phyloP scores from a whole-genome alignment of 352 stramenopile genomes.

The Phytophthora vignae region DNA sequence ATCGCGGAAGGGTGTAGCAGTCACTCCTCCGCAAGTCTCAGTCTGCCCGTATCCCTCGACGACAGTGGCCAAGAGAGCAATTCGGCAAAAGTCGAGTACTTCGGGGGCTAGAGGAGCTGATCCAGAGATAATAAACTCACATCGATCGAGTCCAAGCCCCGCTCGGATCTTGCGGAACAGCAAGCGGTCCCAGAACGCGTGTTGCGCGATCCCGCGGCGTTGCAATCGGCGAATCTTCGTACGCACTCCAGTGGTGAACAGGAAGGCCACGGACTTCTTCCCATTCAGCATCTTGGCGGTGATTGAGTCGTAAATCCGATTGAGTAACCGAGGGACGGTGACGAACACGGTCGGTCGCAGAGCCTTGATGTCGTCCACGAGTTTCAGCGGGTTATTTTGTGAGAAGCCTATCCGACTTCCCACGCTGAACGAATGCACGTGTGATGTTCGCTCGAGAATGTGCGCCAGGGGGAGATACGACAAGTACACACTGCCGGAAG shows the following conservation, averaged over 20 bases:
- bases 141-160: slow-evolving; percentile 86
- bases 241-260: slow-evolving; percentile 85
- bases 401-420: slow-evolving; percentile 94
- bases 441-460: slow-evolving; percentile 93
- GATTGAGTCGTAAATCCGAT: slow-evolving; percentile 97
- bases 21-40: slow-evolving; percentile 92
- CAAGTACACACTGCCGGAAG: slow-evolving; percentile 89
- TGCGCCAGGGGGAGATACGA: slow-evolving; percentile 97
- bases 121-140: slow-evolving; percentile 93
- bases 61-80: slow-evolving; percentile 88
- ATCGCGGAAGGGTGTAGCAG: slow-evolving; percentile 56
- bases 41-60: slow-evolving; percentile 97
- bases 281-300: slow-evolving; percentile 65
- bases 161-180: slow-evolving; percentile 95
- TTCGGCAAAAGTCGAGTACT: slow-evolving; percentile 95
- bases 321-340: slow-evolving; percentile 95
- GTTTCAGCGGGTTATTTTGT: slow-evolving; percentile 85
- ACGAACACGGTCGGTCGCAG: slow-evolving; percentile 94
- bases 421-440: slow-evolving; percentile 63
- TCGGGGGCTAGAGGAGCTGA: slow-evolving; percentile 94
- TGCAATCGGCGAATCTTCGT: slow-evolving; percentile 69
- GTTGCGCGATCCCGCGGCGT: slow-evolving; percentile 54
- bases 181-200: slow-evolving; percentile 93
- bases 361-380: slow-evolving; percentile 93
- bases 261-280: slow-evolving; percentile 78